These are phyloP conservation scores for Ophiostoma montium DNA, from an alignment of 2,329 filamentous ascomycete species.

Conservation along the genomic window DNA sequence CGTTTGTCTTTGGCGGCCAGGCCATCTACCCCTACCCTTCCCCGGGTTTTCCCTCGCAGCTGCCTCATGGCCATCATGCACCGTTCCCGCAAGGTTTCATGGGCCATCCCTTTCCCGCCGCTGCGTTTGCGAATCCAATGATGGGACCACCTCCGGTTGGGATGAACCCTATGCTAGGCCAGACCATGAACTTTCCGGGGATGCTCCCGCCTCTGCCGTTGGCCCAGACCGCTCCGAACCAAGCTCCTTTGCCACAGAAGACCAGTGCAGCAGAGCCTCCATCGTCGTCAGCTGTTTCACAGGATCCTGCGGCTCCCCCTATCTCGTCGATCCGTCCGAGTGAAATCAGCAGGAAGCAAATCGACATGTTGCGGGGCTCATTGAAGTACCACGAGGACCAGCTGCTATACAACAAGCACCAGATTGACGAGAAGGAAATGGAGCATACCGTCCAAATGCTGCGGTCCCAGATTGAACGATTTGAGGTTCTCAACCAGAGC, in stretches of 20 bases:
- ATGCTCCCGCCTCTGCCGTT: neutral
- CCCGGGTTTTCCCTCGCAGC: conserved; percentile 7
- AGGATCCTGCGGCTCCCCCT: conserved; percentile 25
- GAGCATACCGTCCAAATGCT: conserved; percentile 31
- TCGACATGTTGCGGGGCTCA: conserved; percentile 35
- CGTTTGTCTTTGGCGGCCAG: conserved; percentile 27
- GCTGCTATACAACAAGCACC: conserved; percentile 45
- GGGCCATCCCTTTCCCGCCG: conserved; percentile 13
- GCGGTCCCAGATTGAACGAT: conserved; percentile 22
- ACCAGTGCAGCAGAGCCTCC: neutral
- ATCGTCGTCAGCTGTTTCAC: conserved; percentile 10
- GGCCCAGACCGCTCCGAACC: neutral
- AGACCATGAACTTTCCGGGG: conserved; percentile 1
- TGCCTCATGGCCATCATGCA: conserved; percentile 4
- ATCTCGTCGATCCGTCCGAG: conserved; percentile 46
- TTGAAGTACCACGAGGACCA: conserved; percentile 44
- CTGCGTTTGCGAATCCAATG: conserved; percentile 15
- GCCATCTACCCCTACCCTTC: conserved; percentile 21
- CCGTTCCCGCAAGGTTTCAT: conserved; percentile 12
- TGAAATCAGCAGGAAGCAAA: conserved; percentile 46
- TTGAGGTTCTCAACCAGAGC: conserved; percentile 30
- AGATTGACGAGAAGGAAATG: conserved; percentile 43
- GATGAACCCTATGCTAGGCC: conserved; percentile 13
- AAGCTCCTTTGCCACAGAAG: neutral
- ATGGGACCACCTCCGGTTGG: conserved; percentile 14